These are phyloP conservation scores for Auriscalpium microsporum DNA, from an alignment of 768 basidiomycete genomes.

Conservation along the genomic window DNA sequence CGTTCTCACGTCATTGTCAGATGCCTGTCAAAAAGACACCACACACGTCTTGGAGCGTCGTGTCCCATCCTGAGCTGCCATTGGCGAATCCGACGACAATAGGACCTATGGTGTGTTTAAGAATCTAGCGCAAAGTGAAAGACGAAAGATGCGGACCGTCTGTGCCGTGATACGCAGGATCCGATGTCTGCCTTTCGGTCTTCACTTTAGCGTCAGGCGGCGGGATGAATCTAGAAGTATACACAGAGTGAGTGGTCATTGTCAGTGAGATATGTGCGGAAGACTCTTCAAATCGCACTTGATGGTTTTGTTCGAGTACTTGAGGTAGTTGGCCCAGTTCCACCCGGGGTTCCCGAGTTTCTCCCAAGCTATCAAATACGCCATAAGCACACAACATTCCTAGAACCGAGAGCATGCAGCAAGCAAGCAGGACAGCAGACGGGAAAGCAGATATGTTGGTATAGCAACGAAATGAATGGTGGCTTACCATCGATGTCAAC, in stretches of 20 bases:
- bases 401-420: too few relatives aligned
- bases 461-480: too few relatives aligned
- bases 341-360: slow-evolving; percentile 22
- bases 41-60: not conserved
- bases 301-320: slow-evolving; percentile 17
- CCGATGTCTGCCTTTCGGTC: slow-evolving; percentile 1
- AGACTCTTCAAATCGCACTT: slow-evolving; percentile 1
- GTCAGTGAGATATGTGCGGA: too few relatives aligned
- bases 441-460: too few relatives aligned
- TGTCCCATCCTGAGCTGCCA: not conserved
- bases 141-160: not conserved
- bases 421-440: too few relatives aligned
- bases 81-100: not conserved
- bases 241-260: too few relatives aligned
- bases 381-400: too few relatives aligned
- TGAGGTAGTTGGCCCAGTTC: slow-evolving; percentile 18
- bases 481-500: slow-evolving; percentile 15
- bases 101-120: too few relatives aligned
- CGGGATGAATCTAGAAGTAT: not conserved
- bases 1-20: not conserved
- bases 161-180: slow-evolving; percentile 6
- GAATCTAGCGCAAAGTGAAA: not conserved
- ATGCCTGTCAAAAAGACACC: not conserved
- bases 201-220: not conserved
- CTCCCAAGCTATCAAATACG: slow-evolving; percentile 12